Base-by-base conservation (phyloP, 2,329 filamentous ascomycete species). In the Colletotrichum sp. region DNA sequence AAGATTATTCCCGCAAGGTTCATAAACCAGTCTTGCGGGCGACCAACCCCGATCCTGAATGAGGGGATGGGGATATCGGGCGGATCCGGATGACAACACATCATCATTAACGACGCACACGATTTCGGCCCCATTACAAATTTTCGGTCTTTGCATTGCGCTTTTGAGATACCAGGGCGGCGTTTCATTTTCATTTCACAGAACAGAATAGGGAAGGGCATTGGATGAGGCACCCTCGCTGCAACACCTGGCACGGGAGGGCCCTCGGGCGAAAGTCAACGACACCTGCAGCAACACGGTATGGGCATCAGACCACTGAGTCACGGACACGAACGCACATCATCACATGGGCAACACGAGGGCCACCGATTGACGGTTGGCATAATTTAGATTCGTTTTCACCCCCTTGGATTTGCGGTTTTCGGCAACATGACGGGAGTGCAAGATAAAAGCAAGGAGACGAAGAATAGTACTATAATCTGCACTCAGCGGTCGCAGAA, bases 1-100 rank as follows among this genome's bases (percentile, higher is more conserved):
- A 92, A 75, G 92, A 94, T 78, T 94, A 94, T 80, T 93, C 92
- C 52, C 86, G 92, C 78, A 87, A 88, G 78, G 91, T 93, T 16
- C 89, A 89, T 66, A 85, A 88, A 59, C 87, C 89, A 12, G 90
- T 93, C 9, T 86, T 94, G n/a, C 87, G 92, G 78, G 91, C 91
- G 10, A 91, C 87, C 34, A 94, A 94, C 79, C 91, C 92, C 5
- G 91, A 93, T 79, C 90, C 90, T 18, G 80, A 81, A 65, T 72
- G 26, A 77, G 49, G 10, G 32, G 32, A 72, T 34, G 34, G 32
- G 9, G n/a, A 34, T 30, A 64, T 57, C 21, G 62, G 63, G n/a
- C 67, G 74, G 69, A 60, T 44, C 49, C 70, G 52, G 26, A 70
- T 64, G 67, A 74, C 59, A 30, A 72, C 28, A 69, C 15, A 65